Evolutionary conservation across 441 rosid genomes (phyloP).

Genomic region (Pelargonium citronellum): DNA sequence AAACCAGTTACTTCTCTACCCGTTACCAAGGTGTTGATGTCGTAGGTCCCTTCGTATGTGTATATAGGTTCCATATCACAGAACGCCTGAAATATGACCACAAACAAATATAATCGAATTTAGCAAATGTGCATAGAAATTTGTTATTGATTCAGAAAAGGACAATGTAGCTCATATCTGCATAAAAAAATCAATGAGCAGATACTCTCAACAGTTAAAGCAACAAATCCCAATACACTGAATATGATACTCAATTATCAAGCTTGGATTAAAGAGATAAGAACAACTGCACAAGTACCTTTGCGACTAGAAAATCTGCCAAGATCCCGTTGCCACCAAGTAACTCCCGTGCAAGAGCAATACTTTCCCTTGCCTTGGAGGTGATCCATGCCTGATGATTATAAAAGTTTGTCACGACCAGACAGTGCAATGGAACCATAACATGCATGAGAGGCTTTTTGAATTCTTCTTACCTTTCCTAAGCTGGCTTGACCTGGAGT

Average conservation of each 20-base stretch:
- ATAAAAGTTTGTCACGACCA: slow-evolving; percentile 12
- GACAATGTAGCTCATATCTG: neutral
- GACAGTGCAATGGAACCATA: neutral
- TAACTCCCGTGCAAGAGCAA: slow-evolving; percentile 69
- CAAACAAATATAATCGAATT: neutral
- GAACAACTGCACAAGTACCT: slow-evolving; percentile 38
- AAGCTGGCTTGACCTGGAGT: slow-evolving; percentile 94
- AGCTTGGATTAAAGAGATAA: slow-evolving; percentile 7
- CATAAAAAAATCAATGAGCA: neutral
- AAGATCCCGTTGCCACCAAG: slow-evolving; percentile 93
- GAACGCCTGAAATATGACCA: slow-evolving; percentile 62
- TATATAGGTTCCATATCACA: slow-evolving; percentile 94
- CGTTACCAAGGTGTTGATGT: slow-evolving; percentile 76
- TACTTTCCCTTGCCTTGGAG: slow-evolving; percentile 68
- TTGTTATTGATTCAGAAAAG: slow-evolving; percentile 1
- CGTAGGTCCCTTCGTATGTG: slow-evolving; percentile 86
- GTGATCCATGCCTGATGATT: slow-evolving; percentile 70
- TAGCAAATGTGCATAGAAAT: neutral
- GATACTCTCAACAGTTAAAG: neutral
- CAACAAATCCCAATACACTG: neutral
- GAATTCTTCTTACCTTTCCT: slow-evolving; percentile 60
- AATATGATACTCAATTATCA: neutral
- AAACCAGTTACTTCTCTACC: slow-evolving; percentile 84
- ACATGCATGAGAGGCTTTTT: neutral
- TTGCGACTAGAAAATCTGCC: slow-evolving; percentile 85